phyloP scores from a whole-genome alignment of 768 basidiomycete species.

The Panaeolus papilionaceus region DNA sequence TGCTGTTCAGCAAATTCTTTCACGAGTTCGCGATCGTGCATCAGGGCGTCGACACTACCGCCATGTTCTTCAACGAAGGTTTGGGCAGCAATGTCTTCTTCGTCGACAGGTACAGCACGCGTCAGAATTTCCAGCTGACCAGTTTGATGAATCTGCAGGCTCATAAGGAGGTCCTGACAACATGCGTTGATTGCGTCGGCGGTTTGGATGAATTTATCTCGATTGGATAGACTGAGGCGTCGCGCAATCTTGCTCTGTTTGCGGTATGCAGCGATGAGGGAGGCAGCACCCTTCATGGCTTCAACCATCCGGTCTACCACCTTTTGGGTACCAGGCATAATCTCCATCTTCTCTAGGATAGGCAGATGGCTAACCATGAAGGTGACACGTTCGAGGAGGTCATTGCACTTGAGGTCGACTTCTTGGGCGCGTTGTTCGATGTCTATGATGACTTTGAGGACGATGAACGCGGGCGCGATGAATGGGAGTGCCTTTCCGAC shows the following conservation, averaged over 20 bases:
- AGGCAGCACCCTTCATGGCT: slow-evolving; percentile 43
- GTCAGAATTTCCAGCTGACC: slow-evolving; percentile 43
- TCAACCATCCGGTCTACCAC: slow-evolving; percentile 46
- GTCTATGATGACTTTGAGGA: slow-evolving; percentile 47
- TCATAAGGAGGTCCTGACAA: slow-evolving; percentile 45
- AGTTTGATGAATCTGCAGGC: slow-evolving; percentile 48
- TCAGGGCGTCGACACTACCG: slow-evolving; percentile 40
- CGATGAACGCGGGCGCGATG: slow-evolving; percentile 44
- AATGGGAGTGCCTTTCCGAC: slow-evolving; percentile 43
- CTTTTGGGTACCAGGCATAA: slow-evolving; percentile 39
- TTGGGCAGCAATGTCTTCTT: slow-evolving; percentile 41
- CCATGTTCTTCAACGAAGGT: slow-evolving; percentile 43
- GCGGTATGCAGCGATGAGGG: slow-evolving; percentile 45
- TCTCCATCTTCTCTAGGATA: slow-evolving; percentile 37
- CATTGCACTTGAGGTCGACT: slow-evolving; percentile 45
- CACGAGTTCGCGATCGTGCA: slow-evolving; percentile 41
- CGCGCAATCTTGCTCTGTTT: slow-evolving; percentile 42
- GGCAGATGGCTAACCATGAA: slow-evolving; percentile 50
- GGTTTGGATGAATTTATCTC: slow-evolving; percentile 42
- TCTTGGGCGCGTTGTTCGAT: slow-evolving; percentile 43
- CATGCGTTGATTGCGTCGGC: slow-evolving; percentile 39
- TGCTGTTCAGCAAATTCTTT: slow-evolving; percentile 44
- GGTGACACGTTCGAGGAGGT: slow-evolving; percentile 47
- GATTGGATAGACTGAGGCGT: slow-evolving; percentile 44
- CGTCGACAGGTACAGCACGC: slow-evolving; percentile 43